These are phyloP conservation scores for Aspergillus candidus DNA, from an alignment of 2,329 filamentous ascomycete genomes.

Conservation along the genomic window DNA sequence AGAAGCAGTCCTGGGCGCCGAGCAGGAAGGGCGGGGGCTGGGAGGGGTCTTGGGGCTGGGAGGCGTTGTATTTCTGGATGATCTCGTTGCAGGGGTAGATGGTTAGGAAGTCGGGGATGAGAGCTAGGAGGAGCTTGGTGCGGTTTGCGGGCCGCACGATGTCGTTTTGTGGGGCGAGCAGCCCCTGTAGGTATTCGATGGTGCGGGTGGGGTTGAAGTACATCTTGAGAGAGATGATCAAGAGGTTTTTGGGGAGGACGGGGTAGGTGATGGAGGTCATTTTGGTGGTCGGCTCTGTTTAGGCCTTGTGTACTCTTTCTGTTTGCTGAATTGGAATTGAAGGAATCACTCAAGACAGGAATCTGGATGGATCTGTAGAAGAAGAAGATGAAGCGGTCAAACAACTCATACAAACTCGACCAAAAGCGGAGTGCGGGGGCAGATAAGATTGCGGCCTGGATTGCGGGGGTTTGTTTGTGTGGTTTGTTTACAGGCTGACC, in stretches of 20 bases:
- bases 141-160: conserved; percentile 38
- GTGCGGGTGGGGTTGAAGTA: conserved; percentile 45
- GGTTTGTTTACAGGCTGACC: too few relatives aligned
- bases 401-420: too few relatives aligned
- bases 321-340: too few relatives aligned
- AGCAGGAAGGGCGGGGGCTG: conserved; percentile 49
- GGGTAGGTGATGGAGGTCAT: conserved; percentile 22
- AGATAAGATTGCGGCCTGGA: too few relatives aligned
- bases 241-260: conserved; percentile 31
- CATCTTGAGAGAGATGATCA: conserved; percentile 38
- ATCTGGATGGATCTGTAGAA: too few relatives aligned
- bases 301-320: too few relatives aligned
- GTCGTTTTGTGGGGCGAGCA: conserved; percentile 45
- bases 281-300: not conserved
- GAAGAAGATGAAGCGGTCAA: too few relatives aligned
- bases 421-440: too few relatives aligned
- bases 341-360: too few relatives aligned
- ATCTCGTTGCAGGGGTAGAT: conserved; percentile 46
- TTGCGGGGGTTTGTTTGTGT: too few relatives aligned
- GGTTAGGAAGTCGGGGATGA: conserved; percentile 72
- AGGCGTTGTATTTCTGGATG: conserved; percentile 27
- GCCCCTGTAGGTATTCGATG: conserved; percentile 47
- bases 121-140: conserved; percentile 61
- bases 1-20: conserved; percentile 71
- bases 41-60: conserved; percentile 19